Evolutionary conservation across 2,329 filamentous ascomycete species (phyloP).

Genomic region (Fusarium hostae): DNA sequence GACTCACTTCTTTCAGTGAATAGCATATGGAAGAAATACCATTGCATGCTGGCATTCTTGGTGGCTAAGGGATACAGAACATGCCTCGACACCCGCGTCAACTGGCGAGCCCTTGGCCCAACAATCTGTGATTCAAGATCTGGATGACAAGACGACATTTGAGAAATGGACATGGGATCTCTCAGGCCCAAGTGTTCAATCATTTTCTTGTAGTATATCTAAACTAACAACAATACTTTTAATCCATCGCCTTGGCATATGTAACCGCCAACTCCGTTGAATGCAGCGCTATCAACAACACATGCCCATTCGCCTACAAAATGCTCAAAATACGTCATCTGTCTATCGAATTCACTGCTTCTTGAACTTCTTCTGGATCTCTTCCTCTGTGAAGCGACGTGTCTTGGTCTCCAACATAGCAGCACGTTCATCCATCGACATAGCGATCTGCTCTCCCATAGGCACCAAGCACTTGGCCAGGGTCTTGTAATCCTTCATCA

Average conservation of each 20-base stretch:
- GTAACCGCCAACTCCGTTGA: background rate
- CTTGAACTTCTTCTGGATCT: conserved; percentile 41
- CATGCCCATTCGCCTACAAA: too few relatives aligned
- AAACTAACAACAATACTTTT: background rate
- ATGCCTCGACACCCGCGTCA: too few relatives aligned
- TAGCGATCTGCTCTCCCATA: conserved; percentile 74
- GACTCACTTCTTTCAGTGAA: background rate
- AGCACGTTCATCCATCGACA: conserved; percentile 63
- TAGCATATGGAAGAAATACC: fast-evolving
- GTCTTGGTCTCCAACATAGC: conserved; percentile 40
- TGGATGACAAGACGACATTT: too few relatives aligned
- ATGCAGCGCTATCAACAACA: background rate
- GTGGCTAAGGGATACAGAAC: fast-evolving
- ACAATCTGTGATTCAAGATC: background rate
- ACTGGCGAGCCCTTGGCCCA: background rate
- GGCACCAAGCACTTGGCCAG: conserved; percentile 78
- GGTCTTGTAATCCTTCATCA: conserved; percentile 77
- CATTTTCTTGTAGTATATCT: background rate
- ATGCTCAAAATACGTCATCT: background rate
- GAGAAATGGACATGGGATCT: too few relatives aligned
- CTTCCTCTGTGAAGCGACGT: conserved; percentile 40
- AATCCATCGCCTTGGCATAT: background rate
- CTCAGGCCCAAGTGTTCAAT: fast-evolving
- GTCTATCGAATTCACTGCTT: background rate
- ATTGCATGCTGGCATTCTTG: fast-evolving